A percentile compares a stretch with the other conserved stretches of the same genome.
phyloP scores from a whole-genome alignment of 129 eudicot species.

The Gnaphalium uliginosum region DNA sequence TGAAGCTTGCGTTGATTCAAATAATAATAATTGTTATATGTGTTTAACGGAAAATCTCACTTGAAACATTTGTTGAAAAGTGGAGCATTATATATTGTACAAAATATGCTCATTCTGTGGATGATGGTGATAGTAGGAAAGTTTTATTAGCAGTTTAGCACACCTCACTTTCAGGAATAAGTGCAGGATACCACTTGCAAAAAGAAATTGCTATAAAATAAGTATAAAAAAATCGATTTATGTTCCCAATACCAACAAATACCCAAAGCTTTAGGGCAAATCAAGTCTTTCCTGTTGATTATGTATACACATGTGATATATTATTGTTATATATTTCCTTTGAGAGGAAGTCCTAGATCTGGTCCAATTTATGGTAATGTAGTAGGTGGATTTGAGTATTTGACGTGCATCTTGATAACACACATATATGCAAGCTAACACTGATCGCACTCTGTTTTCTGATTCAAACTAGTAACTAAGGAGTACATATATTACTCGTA shows the following conservation, averaged over 20 bases:
- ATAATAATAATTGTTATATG: background rate
- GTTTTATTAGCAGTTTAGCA: background rate
- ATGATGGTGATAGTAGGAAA: background rate
- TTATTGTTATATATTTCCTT: background rate
- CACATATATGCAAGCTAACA: slow-evolving; percentile 17
- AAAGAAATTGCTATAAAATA: background rate
- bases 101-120: background rate
- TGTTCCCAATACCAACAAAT: slow-evolving; percentile 1
- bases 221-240: background rate
- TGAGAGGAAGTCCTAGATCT: background rate
- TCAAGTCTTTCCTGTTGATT: background rate
- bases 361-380: background rate
- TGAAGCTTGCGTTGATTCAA: background rate
- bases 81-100: background rate
- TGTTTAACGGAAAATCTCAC: background rate
- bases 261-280: background rate
- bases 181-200: background rate
- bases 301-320: background rate
- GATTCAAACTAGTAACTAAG: background rate
- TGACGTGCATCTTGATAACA: background rate
- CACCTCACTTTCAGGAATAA: background rate
- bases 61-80: background rate
- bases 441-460: slow-evolving; percentile 10
- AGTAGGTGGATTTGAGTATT: slow-evolving; percentile 16
- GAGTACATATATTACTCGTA: too few relatives aligned